Evolutionary conservation across 1,284 basidiomycete species (phyloP).

Genomic region (Ceratobasidium sp.): DNA sequence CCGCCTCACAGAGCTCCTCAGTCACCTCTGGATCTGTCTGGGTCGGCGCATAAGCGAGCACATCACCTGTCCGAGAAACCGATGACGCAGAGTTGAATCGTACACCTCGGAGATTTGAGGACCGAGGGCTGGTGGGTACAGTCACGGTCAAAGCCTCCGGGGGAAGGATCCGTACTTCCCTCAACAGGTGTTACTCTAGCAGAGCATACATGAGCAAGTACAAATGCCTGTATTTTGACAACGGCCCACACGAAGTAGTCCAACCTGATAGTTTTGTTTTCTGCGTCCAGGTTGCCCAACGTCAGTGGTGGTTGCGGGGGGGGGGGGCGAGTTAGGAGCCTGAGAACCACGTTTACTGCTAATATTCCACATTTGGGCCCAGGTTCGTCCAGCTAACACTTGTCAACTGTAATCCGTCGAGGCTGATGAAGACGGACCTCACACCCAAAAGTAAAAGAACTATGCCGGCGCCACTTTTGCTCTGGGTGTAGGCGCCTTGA

Average conservation of each 20-base stretch:
- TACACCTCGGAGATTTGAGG: neutral
- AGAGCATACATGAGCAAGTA: neutral
- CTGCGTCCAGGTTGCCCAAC: neutral
- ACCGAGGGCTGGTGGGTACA: neutral
- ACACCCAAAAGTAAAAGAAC: neutral
- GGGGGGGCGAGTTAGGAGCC: no score
- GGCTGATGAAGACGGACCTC: neutral
- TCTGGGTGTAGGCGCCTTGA: neutral
- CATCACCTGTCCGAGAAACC: neutral
- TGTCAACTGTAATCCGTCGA: neutral
- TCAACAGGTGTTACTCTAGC: neutral
- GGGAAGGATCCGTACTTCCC: neutral
- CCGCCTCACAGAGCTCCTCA: constrained; percentile 47
- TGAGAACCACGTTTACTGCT: neutral
- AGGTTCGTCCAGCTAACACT: constrained; percentile 1
- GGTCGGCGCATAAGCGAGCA: constrained; percentile 46
- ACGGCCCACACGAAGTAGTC: neutral
- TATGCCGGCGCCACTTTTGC: neutral
- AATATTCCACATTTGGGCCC: neutral
- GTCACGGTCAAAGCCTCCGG: no score
- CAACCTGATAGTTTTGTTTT: neutral
- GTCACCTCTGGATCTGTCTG: constrained; percentile 46
- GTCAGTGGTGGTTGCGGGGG: neutral
- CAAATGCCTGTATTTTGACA: neutral
- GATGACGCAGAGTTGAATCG: neutral